Evolutionary conservation across 2,329 filamentous ascomycete genomes (phyloP).

Genomic region (Fusarium devonianum): DNA sequence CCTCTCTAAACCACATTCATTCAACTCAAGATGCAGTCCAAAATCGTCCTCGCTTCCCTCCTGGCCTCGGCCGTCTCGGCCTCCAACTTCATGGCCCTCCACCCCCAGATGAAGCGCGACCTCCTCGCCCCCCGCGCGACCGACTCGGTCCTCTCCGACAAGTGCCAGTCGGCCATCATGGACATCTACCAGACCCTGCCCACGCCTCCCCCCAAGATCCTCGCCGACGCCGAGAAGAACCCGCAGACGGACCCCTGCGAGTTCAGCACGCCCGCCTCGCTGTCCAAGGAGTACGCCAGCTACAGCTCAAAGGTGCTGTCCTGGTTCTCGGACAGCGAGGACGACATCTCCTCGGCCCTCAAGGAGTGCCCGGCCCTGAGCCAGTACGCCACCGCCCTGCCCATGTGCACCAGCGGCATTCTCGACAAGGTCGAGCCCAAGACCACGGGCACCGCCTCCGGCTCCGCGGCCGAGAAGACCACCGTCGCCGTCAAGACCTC

Average conservation of each 20-base stretch:
- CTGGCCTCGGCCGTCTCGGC: slow-evolving; percentile 40
- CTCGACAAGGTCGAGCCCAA: slow-evolving; percentile 1
- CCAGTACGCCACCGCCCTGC: slow-evolving; percentile 28
- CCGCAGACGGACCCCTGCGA: slow-evolving; percentile 45
- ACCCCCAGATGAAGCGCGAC: slow-evolving; percentile 40
- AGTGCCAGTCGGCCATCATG: slow-evolving; percentile 38
- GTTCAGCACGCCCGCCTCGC: slow-evolving; percentile 43
- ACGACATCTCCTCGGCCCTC: slow-evolving; percentile 38
- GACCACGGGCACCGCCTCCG: slow-evolving; percentile 2
- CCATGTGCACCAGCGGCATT: slow-evolving; percentile 35
- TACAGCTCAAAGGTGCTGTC: slow-evolving; percentile 43
- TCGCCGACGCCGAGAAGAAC: slow-evolving; percentile 35
- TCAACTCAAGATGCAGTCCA: slow-evolving; percentile 41
- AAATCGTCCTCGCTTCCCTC: slow-evolving; percentile 39
- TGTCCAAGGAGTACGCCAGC: slow-evolving; percentile 43
- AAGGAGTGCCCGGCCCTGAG: slow-evolving; percentile 39
- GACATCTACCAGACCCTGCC: slow-evolving; percentile 40
- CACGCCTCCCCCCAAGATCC: slow-evolving; percentile 43
- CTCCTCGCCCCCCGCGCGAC: slow-evolving; percentile 40
- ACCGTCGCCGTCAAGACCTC: neutral
- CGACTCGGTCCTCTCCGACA: slow-evolving; percentile 12
- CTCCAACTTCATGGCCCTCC: slow-evolving; percentile 41
- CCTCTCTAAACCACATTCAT: neutral
- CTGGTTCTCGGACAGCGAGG: slow-evolving; percentile 44
- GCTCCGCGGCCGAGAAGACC: slow-evolving; percentile 18